Base-by-base conservation (phyloP, 495 filamentous ascomycete genomes). In the Talaromyces nanjingensis region DNA sequence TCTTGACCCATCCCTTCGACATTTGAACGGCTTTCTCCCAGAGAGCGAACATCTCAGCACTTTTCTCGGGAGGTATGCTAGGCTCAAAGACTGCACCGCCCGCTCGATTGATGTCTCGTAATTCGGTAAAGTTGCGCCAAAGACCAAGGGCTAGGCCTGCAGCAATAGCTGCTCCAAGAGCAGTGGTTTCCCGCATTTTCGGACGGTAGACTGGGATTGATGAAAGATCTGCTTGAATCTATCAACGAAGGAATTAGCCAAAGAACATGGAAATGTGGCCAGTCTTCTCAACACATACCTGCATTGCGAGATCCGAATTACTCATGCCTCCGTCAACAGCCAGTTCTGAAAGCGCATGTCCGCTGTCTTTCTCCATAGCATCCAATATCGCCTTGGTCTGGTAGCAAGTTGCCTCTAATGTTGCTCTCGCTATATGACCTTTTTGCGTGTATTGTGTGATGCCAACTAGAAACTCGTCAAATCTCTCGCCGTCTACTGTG, bases 251-350 rank as follows among this genome's bases (percentile, higher is more conserved):
- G n/a, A 34, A 20, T 57, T 55, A 34, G 6, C 24, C n/a, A 60
- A 33, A 52, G 24, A 57, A 49, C 16, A 56, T 27, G 1, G 25
- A 2, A 31, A 60, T 22, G 56, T 42, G 24, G 62, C 71, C 65
- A 75, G 11, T 14, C 67, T 57, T 54, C 53, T 16, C 33, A 6
- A 31, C 12, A 16, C 59, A 6, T 68, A 78, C 76, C 83, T 97
- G 94, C 94, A 98, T 97, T 73, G 88, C 89, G 29, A 97, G 79
- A 73, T 96, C 89, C 2, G 91, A 96, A 74, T 92, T 94, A 63
- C 89, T 93, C 87, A 98, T 91, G 63, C 94, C 94, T 59, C 93
- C 93, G 73, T 98, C 93, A 31, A 98, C 93, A 25, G 90, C 89
- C 31, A 98, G 84, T 29, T 87, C 83, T 59, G 86, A 82, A 55